Evolutionary conservation across 768 basidiomycete species (phyloP), one percentile per base, ranked within the genome.

Genomic region (Favolaschia claudopus): DNA sequence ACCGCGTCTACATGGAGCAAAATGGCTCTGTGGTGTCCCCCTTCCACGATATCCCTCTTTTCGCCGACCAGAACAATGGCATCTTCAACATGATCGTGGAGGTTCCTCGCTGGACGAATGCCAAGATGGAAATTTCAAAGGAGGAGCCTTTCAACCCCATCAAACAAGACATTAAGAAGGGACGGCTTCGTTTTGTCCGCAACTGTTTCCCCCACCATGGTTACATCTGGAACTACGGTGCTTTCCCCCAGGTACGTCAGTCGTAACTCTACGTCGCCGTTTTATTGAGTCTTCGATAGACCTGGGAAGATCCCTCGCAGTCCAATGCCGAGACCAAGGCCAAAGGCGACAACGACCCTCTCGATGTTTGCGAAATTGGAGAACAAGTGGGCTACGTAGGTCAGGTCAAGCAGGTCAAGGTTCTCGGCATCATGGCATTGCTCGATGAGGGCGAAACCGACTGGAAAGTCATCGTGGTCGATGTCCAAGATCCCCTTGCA

Each of bases 181-280:
- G 94, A 70, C 93, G 91, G 72, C 80, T 99, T 76, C 92, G 97
- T 69, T 99, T 84, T 77, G 97, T 99, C 67, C 91, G 97, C 79
- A 99, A 99, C 85, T 99, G 97, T 79, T 99, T 99, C 92, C 97
- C 97, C 67, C 97, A 99, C 83, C 96, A 99, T 74, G 96, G 97
- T 33, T 96, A 98, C 84, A 95, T 99, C 83, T 99, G 97, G 97
- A 99, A 99, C 85, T 99, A 99, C 72, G 96, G 96, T 70, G 95
- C 96, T 58, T 97, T 99, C 88, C 96, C 96, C 61, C 95, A 96
- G 87, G 95, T 90, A 54, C 44, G 86, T 70, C 10, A 37, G n/a
- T 13, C 14, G 7, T 14, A 12, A 5, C 14, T 48, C 7, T 17
- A 40, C 15, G 25, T 55, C 55, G 29, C 33, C 54, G 25, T 25